Conservation (phyloP, 441 rosid species). For the Hura crepitans region DNA sequence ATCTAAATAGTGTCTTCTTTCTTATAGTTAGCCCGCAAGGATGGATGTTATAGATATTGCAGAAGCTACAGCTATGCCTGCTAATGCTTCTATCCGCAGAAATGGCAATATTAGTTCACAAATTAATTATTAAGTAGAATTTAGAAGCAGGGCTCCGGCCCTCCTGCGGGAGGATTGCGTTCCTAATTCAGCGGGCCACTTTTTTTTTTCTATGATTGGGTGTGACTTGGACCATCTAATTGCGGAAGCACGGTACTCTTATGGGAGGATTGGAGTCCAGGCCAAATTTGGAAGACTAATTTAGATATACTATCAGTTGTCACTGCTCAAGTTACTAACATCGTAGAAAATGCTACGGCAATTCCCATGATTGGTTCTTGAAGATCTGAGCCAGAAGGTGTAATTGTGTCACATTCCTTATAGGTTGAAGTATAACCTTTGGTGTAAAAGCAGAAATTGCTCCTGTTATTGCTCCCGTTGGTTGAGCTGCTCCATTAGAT, state of each 20-base stretch:
- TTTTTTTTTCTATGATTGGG: no score
- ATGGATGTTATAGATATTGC: slow-evolving; percentile 61
- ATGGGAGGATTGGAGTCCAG: no score
- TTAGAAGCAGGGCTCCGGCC: no score
- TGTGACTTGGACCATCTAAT: no score
- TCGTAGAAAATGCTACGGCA: slow-evolving; percentile 56
- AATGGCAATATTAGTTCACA: neutral
- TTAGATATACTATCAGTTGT: slow-evolving; percentile 42
- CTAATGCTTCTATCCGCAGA: slow-evolving; percentile 55
- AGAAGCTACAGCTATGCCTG: slow-evolving; percentile 68
- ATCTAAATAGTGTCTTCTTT: neutral
- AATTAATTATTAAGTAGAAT: neutral
- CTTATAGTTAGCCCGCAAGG: slow-evolving; percentile 44
- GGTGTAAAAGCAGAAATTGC: slow-evolving; percentile 42
- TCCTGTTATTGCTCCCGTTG: slow-evolving; percentile 50
- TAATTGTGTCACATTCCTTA: slow-evolving; percentile 39
- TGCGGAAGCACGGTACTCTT: no score
- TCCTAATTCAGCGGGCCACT: no score
- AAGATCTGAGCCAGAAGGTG: slow-evolving; percentile 47
- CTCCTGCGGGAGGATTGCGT: no score
- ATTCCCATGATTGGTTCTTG: slow-evolving; percentile 58
- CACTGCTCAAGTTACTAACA: slow-evolving; percentile 58
- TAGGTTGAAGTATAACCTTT: slow-evolving; percentile 41
- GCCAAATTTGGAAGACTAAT: no score
- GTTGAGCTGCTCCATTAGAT: slow-evolving; percentile 49